Evolutionary conservation across 257 asterid genomes (phyloP), one percentile per base, ranked within the genome.

Genomic region (Solanum pennellii): DNA sequence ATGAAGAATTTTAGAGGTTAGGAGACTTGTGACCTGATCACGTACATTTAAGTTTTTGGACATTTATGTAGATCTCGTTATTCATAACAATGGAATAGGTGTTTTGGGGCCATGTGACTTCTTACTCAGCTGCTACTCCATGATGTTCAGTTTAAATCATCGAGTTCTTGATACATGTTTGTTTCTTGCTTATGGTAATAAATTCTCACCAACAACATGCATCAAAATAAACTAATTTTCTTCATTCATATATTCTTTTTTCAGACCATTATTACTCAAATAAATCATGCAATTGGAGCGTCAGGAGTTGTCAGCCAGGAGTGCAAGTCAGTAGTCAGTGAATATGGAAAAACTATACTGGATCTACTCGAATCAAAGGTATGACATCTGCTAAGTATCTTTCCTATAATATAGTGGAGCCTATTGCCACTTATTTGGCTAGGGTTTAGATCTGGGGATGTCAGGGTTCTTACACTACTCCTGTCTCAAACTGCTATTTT

Each of bases 281-380:
- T 96, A 59, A 96, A 96, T 89, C 99, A 96, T 79, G 99, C 94
- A 33, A 96, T 96, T 87, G 99, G 99, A 91, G 99, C 98, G 82
- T 25, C 94, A 35, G 99, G 99, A 68, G 94, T 96, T 85, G 91
- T 93, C 56, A 96, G 99, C 92, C 97, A 93, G 87, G 99, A 96
- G 89, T 95, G 99, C 94, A 96, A 92, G 89, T 87, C 95, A 11
- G 88, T 95, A 13, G 97, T 94, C 87, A 85, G 93, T 27, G 74
- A 88, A 66, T 96, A 96, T 62, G 98, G 99, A 62, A 89, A 93
- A 89, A 90, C 93, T 88, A 95, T 96, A 66, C 72, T 94, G 88
- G 98, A 93, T 14, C 20, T 95, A 91, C 89, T 96, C 87, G 86
- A 88, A 86, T 87, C 98, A 76, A 86, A 95, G 98, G 99, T 93